These are phyloP conservation scores for Nannochloropsis salina DNA, from an alignment of 108 stramenopile species.

Conservation along the genomic window DNA sequence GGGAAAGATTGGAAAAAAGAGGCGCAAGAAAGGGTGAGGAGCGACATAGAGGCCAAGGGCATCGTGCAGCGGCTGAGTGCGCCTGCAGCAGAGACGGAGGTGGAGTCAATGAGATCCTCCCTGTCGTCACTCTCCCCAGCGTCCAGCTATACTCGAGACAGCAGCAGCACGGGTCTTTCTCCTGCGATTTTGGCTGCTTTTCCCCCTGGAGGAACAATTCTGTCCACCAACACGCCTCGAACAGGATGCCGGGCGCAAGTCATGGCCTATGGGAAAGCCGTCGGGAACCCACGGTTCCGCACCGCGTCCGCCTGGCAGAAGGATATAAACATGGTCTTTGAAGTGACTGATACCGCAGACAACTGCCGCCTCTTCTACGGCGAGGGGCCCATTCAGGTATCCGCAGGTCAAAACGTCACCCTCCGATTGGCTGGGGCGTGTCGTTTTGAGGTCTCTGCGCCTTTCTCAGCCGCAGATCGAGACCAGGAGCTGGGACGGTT, in stretches of 20 bases:
- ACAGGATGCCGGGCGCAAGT: not conserved
- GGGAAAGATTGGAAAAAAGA: not conserved
- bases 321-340: not conserved
- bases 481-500: not conserved
- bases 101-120: too few relatives aligned
- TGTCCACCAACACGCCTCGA: too few relatives aligned
- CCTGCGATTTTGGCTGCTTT: too few relatives aligned
- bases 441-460: not conserved
- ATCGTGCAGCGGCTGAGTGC: too few relatives aligned
- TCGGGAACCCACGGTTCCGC: not conserved
- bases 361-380: not conserved
- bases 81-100: too few relatives aligned
- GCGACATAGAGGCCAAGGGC: not conserved
- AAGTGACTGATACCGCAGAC: not conserved
- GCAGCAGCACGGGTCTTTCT: too few relatives aligned
- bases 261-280: not conserved
- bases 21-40: not conserved
- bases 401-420: not conserved
- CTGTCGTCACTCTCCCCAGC: too few relatives aligned
- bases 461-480: not conserved
- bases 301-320: not conserved
- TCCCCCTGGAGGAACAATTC: too few relatives aligned
- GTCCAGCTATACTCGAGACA: too few relatives aligned
- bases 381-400: not conserved
- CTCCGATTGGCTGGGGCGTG: not conserved